phyloP scores from a whole-genome alignment of 192 early-diverging fungal genomes.

The Coemansia sp. region DNA sequence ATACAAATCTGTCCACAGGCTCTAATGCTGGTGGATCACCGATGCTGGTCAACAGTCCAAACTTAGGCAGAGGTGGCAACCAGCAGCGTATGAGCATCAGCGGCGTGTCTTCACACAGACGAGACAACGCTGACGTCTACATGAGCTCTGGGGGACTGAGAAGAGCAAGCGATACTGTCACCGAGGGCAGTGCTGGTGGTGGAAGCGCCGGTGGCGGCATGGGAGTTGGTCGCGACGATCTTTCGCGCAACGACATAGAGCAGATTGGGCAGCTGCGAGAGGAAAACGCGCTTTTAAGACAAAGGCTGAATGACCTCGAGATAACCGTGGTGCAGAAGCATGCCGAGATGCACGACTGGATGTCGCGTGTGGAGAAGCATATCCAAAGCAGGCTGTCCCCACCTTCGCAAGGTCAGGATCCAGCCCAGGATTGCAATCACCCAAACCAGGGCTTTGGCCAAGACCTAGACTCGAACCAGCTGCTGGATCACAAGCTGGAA shows the following conservation, averaged over 20 bases:
- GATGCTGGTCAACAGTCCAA: constrained; percentile 22
- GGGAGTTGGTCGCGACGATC: constrained; percentile 27
- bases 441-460: background rate
- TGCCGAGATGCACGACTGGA: constrained; percentile 44
- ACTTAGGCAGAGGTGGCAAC: constrained; percentile 1
- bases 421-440: background rate
- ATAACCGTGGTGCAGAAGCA: constrained; percentile 41
- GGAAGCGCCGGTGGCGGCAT: constrained; percentile 13
- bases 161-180: constrained; percentile 25
- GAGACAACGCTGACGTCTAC: constrained; percentile 13
- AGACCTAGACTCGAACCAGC: background rate
- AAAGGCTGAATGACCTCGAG: constrained; percentile 43
- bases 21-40: constrained; percentile 9
- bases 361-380: constrained; percentile 40
- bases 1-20: background rate
- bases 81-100: constrained; percentile 9
- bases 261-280: constrained; percentile 36
- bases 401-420: background rate
- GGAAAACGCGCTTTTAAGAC: constrained; percentile 38
- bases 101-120: background rate
- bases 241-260: constrained; percentile 21
- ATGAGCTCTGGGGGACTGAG: constrained; percentile 10
- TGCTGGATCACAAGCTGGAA: background rate
- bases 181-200: constrained; percentile 20
- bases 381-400: constrained; percentile 15